Base-by-base conservation (phyloP, 2,329 filamentous ascomycete genomes). In the Calonectria ilicicola region DNA sequence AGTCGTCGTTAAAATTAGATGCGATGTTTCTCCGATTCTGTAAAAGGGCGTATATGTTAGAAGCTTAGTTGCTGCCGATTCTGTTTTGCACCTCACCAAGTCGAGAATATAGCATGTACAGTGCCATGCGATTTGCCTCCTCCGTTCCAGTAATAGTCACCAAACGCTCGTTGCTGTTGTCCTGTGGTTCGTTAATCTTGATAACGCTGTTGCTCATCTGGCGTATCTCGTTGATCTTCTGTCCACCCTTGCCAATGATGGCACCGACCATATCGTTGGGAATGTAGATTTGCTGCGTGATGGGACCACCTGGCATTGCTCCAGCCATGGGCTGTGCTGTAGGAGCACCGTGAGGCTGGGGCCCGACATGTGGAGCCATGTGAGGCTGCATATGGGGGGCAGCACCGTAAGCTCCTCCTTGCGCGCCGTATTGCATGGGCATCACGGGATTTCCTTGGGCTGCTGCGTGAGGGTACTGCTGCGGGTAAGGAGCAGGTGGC, bases 211-310 rank as follows among this genome's bases (percentile, higher is more conserved):
- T 97, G 84, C 94, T 97, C 80, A 99, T 92, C 84, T 98, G 95
- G 78, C 97, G 93, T 77, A 99, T 99, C 86, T 99, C 97, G 83
- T 99, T 99, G 89, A 99, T 99, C 91, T 99, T 99, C 69, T 95
- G 94, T 76, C 97, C 97, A 74, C 97, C 97, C 87, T 99, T 99
- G 81, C 97, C 97, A 80, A 99, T 99, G 80, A 99, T 99, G 69
- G 97, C 97, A 75, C 97, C 97, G 67, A 99, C 97, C 97, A 99
- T 98, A 82, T 99, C 97, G 83, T 99, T 99, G 71, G 97, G 97
- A 80, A 99, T 99, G 86, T 94, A 99, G 78, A 99, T 99, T 85
- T 99, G 97, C 85, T 99, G 97, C 3, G 97, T 99, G 81, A 98
- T 89, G 64, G 96, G 95, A 27, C 85, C 84, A 15, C 84, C 86